A percentile compares a stretch with the other conserved stretches of the same genome.
Evolutionary conservation across 768 basidiomycete species (phyloP).

Genomic region (Cystofilobasidium capitatum): DNA sequence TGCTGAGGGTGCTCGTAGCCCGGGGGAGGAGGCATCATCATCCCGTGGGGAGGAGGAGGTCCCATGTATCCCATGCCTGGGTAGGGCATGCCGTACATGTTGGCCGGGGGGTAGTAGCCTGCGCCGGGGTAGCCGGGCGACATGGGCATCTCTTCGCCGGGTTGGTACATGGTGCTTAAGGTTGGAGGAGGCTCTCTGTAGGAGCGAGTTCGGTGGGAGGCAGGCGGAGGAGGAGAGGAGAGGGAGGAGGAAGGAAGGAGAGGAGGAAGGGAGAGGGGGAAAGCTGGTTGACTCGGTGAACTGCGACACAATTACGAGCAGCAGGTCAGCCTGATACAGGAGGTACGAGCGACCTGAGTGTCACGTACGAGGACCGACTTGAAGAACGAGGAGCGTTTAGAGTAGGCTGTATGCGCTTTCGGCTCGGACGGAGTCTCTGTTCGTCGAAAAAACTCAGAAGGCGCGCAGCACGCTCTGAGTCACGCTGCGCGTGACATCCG

Average conservation of each 20-base stretch:
- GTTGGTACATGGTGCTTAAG: conserved; percentile 4
- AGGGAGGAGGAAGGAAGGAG: not conserved
- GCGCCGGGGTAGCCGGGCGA: conserved; percentile 6
- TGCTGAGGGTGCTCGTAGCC: conserved; percentile 18
- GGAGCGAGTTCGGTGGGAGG: not conserved
- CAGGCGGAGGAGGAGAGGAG: not conserved
- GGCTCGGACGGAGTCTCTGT: too few species aligned
- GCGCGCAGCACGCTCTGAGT: too few species aligned
- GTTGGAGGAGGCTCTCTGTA: too few species aligned
- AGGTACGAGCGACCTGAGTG: too few species aligned
- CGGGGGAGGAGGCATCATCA: conserved; percentile 11
- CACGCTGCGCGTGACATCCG: too few species aligned
- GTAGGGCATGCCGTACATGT: conserved; percentile 19
- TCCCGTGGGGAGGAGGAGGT: conserved; percentile 14
- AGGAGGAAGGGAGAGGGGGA: not conserved
- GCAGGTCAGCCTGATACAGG: too few species aligned
- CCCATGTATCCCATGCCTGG: conserved; percentile 21
- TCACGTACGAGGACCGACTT: too few species aligned
- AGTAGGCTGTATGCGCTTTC: too few species aligned
- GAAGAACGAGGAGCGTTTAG: too few species aligned
- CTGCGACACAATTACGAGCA: not conserved
- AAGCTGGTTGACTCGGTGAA: conserved; percentile 7
- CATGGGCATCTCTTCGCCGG: conserved; percentile 3
- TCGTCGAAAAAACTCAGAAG: too few species aligned
- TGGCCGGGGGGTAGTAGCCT: conserved; percentile 11